These are phyloP conservation scores for Gossypium turneri DNA, from an alignment of 345 rosid species.

Conservation along the genomic window DNA sequence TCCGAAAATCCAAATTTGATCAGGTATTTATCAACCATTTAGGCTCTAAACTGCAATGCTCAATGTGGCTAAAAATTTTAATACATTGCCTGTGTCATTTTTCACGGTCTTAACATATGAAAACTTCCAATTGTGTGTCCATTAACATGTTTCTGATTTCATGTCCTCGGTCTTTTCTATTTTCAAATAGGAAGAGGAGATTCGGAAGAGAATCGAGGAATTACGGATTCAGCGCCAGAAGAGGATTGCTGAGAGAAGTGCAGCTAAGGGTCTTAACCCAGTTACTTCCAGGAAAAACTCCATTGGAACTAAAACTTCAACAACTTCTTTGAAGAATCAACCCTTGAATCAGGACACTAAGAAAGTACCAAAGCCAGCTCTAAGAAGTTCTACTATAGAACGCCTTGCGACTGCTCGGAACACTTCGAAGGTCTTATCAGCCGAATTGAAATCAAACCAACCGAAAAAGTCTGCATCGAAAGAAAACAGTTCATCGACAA, in stretches of 20 bases:
- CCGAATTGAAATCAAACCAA: slow-evolving; percentile 36
- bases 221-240: slow-evolving; percentile 68
- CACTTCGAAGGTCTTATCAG: slow-evolving; percentile 37
- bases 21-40: slow-evolving; percentile 40
- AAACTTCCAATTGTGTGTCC: neutral
- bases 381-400: slow-evolving; percentile 80
- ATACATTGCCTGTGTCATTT: neutral
- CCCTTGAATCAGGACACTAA: slow-evolving; percentile 40
- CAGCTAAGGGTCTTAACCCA: slow-evolving; percentile 32
- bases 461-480: slow-evolving; percentile 42
- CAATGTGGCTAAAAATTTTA: neutral
- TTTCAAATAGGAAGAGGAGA: slow-evolving; percentile 70
- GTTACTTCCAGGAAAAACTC: slow-evolving; percentile 41
- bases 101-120: neutral
- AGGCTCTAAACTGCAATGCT: slow-evolving; percentile 5
- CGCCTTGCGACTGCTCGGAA: slow-evolving; percentile 71
- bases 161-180: neutral
- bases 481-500: slow-evolving; percentile 29
- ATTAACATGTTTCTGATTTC: neutral
- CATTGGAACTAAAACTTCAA: slow-evolving; percentile 26
- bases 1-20: slow-evolving; percentile 52
- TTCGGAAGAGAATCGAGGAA: slow-evolving; percentile 71
- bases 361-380: slow-evolving; percentile 42
- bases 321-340: slow-evolving; percentile 28
- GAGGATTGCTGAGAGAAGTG: slow-evolving; percentile 86